Evolutionary conservation across 148 eudicot genomes (phyloP).

Genomic region (Chenopodium formosanum): DNA sequence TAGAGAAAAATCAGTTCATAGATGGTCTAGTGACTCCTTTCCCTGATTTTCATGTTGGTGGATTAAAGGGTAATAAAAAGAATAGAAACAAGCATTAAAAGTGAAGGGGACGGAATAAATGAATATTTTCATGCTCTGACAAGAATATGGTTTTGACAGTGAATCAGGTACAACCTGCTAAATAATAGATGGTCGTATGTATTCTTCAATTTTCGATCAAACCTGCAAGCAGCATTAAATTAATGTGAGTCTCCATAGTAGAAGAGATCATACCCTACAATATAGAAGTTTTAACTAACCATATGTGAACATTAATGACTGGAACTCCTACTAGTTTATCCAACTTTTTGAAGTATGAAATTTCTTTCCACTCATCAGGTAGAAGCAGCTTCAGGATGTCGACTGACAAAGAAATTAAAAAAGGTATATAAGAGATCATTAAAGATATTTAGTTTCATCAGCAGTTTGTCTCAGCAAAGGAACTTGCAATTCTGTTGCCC

Average conservation of each 20-base stretch:
- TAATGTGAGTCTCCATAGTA: not conserved
- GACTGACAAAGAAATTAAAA: slow-evolving; percentile 38
- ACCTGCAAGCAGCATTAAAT: slow-evolving; percentile 54
- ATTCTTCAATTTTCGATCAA: slow-evolving; percentile 88
- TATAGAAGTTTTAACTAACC: slow-evolving; percentile 51
- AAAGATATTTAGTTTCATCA: no score
- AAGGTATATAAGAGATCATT: not conserved
- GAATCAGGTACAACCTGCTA: slow-evolving; percentile 63
- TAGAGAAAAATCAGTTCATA: not conserved
- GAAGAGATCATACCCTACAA: not conserved
- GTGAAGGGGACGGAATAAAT: slow-evolving; percentile 1
- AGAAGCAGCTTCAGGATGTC: slow-evolving; percentile 85
- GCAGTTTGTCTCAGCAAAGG: not conserved
- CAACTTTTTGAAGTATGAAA: slow-evolving; percentile 74
- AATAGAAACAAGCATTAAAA: not conserved
- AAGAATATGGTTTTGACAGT: not conserved
- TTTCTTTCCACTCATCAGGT: slow-evolving; percentile 86
- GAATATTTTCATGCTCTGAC: not conserved
- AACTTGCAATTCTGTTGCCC: not conserved
- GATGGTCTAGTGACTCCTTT: not conserved
- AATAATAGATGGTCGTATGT: slow-evolving; percentile 87
- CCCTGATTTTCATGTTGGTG: not conserved
- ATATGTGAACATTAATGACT: slow-evolving; percentile 96
- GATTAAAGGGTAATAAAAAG: not conserved
- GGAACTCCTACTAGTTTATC: slow-evolving; percentile 98